Evolutionary conservation across 2,329 filamentous ascomycete species (phyloP).

Genomic region (Kalaharituber pfeilii): DNA sequence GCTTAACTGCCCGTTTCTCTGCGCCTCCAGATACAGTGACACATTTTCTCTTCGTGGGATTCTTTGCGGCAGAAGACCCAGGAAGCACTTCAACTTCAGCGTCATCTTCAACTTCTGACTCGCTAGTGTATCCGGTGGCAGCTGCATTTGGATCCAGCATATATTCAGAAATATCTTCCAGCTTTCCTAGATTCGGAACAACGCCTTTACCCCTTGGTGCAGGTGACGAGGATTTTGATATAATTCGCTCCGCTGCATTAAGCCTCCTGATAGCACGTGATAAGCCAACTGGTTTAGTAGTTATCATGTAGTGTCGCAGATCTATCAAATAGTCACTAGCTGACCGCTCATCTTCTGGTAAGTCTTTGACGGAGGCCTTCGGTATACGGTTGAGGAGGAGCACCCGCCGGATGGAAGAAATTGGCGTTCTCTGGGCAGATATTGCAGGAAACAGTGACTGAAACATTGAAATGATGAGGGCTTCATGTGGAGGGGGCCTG

Average conservation of each 20-base stretch:
- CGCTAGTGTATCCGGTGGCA: constrained; percentile 65
- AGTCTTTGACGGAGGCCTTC: constrained; percentile 31
- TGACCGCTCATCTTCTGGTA: constrained; percentile 38
- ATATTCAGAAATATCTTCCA: constrained; percentile 89
- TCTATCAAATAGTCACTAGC: constrained; percentile 51
- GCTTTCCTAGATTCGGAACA: constrained; percentile 73
- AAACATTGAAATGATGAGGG: constrained; percentile 81
- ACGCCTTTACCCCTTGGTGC: constrained; percentile 47
- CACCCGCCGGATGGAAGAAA: constrained; percentile 82
- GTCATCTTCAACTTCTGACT: constrained; percentile 84
- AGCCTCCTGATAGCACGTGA: constrained; percentile 69
- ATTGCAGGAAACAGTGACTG: constrained; percentile 93
- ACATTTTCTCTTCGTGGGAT: constrained; percentile 38
- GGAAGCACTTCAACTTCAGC: constrained; percentile 78
- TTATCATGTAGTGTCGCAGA: constrained; percentile 88
- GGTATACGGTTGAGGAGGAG: constrained; percentile 62
- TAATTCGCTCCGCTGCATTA: constrained; percentile 58
- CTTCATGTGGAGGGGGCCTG: constrained; percentile 87
- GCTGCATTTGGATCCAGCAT: constrained; percentile 64
- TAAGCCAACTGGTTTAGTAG: constrained; percentile 67
- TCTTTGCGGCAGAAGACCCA: constrained; percentile 37
- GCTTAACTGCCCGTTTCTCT: constrained; percentile 59
- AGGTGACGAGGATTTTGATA: constrained; percentile 36
- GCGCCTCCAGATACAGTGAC: constrained; percentile 25
- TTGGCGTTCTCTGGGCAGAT: constrained; percentile 72